Base-by-base conservation (phyloP, 2,329 filamentous ascomycete species). In the Plectosphaerella plurivora region DNA sequence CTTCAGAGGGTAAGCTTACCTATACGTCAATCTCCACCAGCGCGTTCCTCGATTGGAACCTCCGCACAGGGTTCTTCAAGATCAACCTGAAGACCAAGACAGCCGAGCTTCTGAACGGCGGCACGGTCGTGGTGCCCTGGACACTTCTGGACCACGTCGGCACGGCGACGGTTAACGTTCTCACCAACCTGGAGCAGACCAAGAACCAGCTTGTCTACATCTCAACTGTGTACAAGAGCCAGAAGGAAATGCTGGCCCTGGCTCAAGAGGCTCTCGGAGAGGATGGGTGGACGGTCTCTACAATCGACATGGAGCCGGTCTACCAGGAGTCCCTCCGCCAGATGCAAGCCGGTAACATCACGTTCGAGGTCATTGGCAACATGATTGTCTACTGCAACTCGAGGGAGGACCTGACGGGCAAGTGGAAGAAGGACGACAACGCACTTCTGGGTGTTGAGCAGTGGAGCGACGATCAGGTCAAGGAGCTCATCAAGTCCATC, bases 21-120 rank as follows among this genome's bases (percentile, higher is more conserved):
- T 69, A 60, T 57, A 67, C 65, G 6, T 56, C 59, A 51, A 53
- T 69, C 46, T 47, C 53, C 49, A 65, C 56, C 45, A 64, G 64
- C 14, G 51, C 61, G 3, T 68, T 69, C 47, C 59, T 68, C 36
- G 65, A 68, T 56, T 63, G 59, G 62, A 52, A 52, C 49, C 53
- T 66, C 33, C 49, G 51, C 12, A 49, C 39, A 5, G 52, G 57
- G 12, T 61, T 62, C 53, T 47, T 63, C 37, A 55, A 54, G 35
- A 51, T 65, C 47, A 56, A 64, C 48, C 11, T 65, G n/a, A 52
- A 36, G 45, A 58, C 62, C 53, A 60, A 57, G 44, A 50, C 52
- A 10, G 51, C 55, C 5, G 46, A 54, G 20, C 52, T 64, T 25
- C 54, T 57, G 51, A 60, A 62, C 45, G 62, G 61, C 35, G 65